Evolutionary conservation across 2,329 filamentous ascomycete species (phyloP).

Genomic region (Emergomyces pasteurianus): DNA sequence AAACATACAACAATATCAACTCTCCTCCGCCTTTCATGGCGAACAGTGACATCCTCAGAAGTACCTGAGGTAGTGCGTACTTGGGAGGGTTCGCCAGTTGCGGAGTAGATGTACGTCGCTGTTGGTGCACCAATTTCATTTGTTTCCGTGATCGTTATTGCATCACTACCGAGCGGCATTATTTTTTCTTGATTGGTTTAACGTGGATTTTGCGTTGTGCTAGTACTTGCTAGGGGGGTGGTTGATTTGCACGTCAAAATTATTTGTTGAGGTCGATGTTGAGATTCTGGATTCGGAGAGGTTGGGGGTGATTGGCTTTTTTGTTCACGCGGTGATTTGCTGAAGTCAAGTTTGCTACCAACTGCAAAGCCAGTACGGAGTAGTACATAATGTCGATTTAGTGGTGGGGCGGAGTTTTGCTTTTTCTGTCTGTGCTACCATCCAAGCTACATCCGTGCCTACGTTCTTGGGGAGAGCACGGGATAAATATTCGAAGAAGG

Average conservation of each 20-base stretch:
- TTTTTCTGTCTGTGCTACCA: background rate
- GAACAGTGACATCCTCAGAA: background rate
- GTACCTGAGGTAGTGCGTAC: background rate
- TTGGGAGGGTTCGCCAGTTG: slow-evolving; percentile 5
- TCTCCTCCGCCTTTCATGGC: slow-evolving; percentile 19
- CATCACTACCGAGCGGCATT: slow-evolving; percentile 10
- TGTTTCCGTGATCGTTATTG: slow-evolving; percentile 22
- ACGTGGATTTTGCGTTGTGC: background rate
- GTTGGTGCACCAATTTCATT: slow-evolving; percentile 41
- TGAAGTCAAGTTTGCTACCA: background rate
- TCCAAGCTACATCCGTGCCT: background rate
- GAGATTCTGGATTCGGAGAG: background rate
- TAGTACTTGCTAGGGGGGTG: background rate
- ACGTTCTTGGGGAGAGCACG: background rate
- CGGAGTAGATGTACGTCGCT: slow-evolving; percentile 39
- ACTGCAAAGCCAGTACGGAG: background rate
- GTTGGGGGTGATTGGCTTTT: background rate
- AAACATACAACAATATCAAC: slow-evolving; percentile 35
- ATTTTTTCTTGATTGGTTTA: slow-evolving; percentile 7
- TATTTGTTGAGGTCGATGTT: background rate
- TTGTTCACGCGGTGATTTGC: background rate
- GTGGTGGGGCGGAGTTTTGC: background rate
- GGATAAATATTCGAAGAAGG: background rate
- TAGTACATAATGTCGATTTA: background rate
- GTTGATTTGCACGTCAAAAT: background rate